phyloP scores from a whole-genome alignment of 2,329 filamentous ascomycete species.

The Trichoderma sp. region DNA sequence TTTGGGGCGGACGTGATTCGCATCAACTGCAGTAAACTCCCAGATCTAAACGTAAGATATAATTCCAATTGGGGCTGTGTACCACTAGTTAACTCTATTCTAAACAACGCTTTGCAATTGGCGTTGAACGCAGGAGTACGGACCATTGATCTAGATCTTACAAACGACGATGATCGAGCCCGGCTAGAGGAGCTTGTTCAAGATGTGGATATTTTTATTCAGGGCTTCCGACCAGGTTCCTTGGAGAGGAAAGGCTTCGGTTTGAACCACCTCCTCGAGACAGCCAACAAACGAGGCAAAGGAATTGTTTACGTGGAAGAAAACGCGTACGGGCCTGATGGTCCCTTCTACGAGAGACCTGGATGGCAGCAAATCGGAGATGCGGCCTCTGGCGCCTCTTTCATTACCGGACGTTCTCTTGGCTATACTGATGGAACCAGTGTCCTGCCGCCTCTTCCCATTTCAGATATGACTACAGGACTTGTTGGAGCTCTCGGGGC shows the following conservation, averaged over 20 bases:
- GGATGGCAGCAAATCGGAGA: slow-evolving; percentile 71
- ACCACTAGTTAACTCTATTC: background rate
- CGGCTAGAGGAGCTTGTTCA: slow-evolving; percentile 44
- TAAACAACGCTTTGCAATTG: background rate
- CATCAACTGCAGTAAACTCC: background rate
- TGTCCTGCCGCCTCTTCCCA: background rate
- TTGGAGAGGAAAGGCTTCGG: slow-evolving; percentile 46
- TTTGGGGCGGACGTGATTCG: slow-evolving; percentile 28
- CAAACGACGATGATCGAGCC: slow-evolving; percentile 40
- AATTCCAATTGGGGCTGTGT: background rate
- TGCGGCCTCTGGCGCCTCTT: slow-evolving; percentile 36
- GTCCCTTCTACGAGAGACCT: slow-evolving; percentile 59
- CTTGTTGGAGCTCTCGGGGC: background rate
- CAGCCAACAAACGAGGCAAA: slow-evolving; percentile 52
- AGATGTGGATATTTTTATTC: slow-evolving; percentile 43
- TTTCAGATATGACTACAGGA: background rate
- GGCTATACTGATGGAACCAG: slow-evolving; percentile 17
- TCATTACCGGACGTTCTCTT: slow-evolving; percentile 35
- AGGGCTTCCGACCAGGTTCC: slow-evolving; percentile 38
- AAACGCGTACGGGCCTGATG: slow-evolving; percentile 62
- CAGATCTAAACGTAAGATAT: background rate
- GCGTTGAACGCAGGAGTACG: slow-evolving; percentile 29
- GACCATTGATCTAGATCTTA: slow-evolving; percentile 52
- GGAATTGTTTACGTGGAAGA: slow-evolving; percentile 67
- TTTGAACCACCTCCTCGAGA: slow-evolving; percentile 43